Percentiles rank a stretch among this genome's conserved stretches.
Evolutionary conservation across 495 filamentous ascomycete genomes (phyloP).

Genomic region (Xylaria cubensis): DNA sequence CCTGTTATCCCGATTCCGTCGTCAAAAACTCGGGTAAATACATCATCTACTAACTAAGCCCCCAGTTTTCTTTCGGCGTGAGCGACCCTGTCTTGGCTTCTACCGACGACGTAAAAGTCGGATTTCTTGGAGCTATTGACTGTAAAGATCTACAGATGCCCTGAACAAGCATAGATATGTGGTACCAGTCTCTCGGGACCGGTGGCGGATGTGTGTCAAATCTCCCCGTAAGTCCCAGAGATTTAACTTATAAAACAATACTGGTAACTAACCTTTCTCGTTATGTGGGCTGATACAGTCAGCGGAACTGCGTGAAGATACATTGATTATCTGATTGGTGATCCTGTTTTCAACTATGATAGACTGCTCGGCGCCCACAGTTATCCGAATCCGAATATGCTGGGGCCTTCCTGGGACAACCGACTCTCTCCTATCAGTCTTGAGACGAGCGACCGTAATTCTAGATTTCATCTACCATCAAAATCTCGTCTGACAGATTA

Average conservation of each 20-base stretch:
- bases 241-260: neutral
- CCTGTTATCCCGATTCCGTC: neutral
- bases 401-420: neutral
- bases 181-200: neutral
- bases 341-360: neutral
- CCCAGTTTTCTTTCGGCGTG: neutral
- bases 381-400: neutral
- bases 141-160: neutral
- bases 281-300: neutral
- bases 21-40: neutral
- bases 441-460: neutral
- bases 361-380: neutral
- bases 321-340: neutral
- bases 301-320: neutral
- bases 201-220: neutral
- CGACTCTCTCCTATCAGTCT: neutral
- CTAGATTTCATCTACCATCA: neutral
- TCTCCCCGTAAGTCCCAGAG: neutral
- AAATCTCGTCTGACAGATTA: neutral
- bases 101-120: neutral
- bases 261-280: neutral
- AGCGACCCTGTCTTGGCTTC: neutral
- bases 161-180: neutral
- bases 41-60: neutral
- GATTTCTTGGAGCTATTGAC: too few species aligned